Conservation (phyloP, 352 stramenopile genomes). For the Phytophthora boehmeriae region DNA sequence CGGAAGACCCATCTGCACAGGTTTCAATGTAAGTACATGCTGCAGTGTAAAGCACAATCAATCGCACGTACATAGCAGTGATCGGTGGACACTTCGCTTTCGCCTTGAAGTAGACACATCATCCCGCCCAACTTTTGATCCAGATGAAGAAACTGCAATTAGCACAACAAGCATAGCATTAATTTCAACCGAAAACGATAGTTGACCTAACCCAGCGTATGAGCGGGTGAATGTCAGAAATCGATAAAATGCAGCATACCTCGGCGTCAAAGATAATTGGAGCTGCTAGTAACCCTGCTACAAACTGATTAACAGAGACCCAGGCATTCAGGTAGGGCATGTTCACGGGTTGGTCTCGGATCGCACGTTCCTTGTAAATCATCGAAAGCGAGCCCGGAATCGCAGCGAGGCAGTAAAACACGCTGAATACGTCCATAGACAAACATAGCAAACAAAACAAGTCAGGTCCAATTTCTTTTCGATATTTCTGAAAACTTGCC, state of each 20-base stretch:
- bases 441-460: too few relatives aligned
- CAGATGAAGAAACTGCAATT: slow-evolving; percentile 54
- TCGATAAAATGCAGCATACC: slow-evolving; percentile 24
- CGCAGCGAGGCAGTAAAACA: slow-evolving; percentile 82
- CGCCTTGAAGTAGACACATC: slow-evolving; percentile 79
- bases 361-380: slow-evolving; percentile 86
- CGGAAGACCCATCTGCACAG: slow-evolving; percentile 65
- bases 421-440: slow-evolving; percentile 20
- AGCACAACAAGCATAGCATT: neutral
- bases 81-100: slow-evolving; percentile 69
- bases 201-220: too few relatives aligned
- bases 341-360: slow-evolving; percentile 85
- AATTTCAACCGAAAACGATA: too few relatives aligned
- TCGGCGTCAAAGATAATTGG: slow-evolving; percentile 84
- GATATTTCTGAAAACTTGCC: too few relatives aligned
- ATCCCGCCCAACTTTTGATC: slow-evolving; percentile 84
- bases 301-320: slow-evolving; percentile 87
- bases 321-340: slow-evolving; percentile 89
- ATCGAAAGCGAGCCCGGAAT: slow-evolving; percentile 83
- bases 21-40: neutral
- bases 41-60: neutral
- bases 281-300: slow-evolving; percentile 78
- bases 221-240: neutral
- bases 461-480: too few relatives aligned
- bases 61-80: slow-evolving; percentile 66